A percentile compares a stretch with the other conserved stretches of the same genome.
phyloP scores from a whole-genome alignment of 306 rosid genomes.

The Castanopsis chinensis region DNA sequence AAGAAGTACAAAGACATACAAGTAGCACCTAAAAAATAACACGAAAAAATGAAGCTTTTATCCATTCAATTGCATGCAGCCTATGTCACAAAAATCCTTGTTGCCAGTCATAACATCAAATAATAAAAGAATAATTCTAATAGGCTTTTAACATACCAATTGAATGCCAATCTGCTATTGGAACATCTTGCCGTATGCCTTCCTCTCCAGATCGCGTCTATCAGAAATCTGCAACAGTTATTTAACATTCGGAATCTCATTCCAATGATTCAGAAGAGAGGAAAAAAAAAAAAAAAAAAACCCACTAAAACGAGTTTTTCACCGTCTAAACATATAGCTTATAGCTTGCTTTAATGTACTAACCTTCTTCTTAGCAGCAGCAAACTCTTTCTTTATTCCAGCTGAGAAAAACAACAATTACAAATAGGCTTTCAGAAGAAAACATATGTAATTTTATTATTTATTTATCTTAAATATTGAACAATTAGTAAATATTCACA shows the following conservation, averaged over 20 bases:
- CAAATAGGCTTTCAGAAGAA: constrained; percentile 6
- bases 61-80: background rate
- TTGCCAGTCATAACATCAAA: background rate
- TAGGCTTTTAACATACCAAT: constrained; percentile 26
- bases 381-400: constrained; percentile 83
- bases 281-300: no score
- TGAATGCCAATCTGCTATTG: constrained; percentile 34
- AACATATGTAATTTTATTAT: background rate
- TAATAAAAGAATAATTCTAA: background rate
- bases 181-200: constrained; percentile 85
- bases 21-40: background rate
- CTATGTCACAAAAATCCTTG: no score
- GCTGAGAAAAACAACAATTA: constrained; percentile 45
- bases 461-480: background rate
- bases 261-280: background rate
- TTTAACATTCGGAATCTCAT: background rate
- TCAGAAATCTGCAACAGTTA: constrained; percentile 55
- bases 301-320: background rate
- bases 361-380: constrained; percentile 74
- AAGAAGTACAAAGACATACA: background rate
- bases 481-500: background rate
- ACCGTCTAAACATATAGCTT: background rate
- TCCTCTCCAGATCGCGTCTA: constrained; percentile 69
- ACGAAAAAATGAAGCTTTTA: background rate
- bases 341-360: constrained; percentile 18